phyloP scores from a whole-genome alignment of 331 rosid species.

The Malus hybrid region DNA sequence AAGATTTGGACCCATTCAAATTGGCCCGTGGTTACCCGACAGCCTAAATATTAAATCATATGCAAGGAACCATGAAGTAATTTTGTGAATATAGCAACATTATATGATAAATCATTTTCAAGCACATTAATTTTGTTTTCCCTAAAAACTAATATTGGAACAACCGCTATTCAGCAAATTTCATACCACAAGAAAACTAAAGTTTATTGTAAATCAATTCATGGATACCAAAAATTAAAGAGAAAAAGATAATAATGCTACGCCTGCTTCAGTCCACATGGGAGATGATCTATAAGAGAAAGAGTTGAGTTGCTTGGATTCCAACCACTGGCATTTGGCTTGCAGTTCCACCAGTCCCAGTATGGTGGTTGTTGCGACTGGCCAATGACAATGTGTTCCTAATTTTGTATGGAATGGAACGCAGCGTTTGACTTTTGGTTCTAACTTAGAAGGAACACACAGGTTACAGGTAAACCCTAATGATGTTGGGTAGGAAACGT shows the following conservation, averaged over 20 bases:
- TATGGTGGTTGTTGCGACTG: not conserved
- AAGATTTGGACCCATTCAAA: too few relatives aligned
- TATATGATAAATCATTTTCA: too few relatives aligned
- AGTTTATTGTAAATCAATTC: not conserved
- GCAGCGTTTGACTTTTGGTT: constrained; percentile 20
- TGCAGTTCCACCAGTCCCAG: too few relatives aligned
- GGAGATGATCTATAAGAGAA: not conserved
- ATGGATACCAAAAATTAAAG: too few relatives aligned
- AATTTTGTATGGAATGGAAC: constrained; percentile 8
- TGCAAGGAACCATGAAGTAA: not conserved
- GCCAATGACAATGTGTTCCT: not conserved
- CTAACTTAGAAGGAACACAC: not conserved
- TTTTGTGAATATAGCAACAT: not conserved
- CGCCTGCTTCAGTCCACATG: too few relatives aligned
- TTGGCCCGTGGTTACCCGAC: too few relatives aligned
- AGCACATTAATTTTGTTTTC: not conserved
- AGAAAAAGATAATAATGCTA: too few relatives aligned
- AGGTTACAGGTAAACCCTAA: too few relatives aligned
- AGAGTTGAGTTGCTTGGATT: not conserved
- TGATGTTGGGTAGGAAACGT: not conserved
- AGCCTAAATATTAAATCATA: too few relatives aligned
- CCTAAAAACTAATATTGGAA: not conserved
- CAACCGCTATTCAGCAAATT: not conserved
- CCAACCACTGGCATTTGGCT: not conserved
- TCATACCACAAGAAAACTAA: not conserved